A percentile compares a stretch with the other conserved stretches of the same genome.
phyloP scores from a whole-genome alignment of 2,329 filamentous ascomycete genomes.

The Eutypella sp. region DNA sequence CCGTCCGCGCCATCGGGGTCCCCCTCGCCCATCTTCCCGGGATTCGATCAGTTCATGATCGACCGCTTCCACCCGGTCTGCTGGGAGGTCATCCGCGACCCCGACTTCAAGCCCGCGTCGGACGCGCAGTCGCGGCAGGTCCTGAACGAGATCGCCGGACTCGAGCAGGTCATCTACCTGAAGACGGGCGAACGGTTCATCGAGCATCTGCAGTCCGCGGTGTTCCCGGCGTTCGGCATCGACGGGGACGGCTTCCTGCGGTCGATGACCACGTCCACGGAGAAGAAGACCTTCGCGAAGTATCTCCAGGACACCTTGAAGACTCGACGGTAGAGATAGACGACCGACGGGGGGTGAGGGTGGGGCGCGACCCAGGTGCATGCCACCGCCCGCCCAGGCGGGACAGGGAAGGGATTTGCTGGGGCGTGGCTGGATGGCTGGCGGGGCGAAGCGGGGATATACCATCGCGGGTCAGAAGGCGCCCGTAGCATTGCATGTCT shows the following conservation, averaged over 20 bases:
- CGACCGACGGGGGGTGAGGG: too few species aligned
- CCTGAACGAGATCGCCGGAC: slow-evolving; percentile 75
- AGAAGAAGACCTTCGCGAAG: slow-evolving; percentile 57
- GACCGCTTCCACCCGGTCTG: slow-evolving; percentile 81
- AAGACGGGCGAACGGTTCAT: slow-evolving; percentile 85
- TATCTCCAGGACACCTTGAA: slow-evolving; percentile 59
- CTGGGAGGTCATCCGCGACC: slow-evolving; percentile 80
- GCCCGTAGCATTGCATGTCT: too few species aligned
- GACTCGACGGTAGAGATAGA: slow-evolving; percentile 29
- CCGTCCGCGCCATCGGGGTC: slow-evolving; percentile 45
- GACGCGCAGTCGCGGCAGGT: slow-evolving; percentile 89
- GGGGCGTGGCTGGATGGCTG: too few species aligned
- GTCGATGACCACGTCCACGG: slow-evolving; percentile 52
- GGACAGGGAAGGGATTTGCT: too few species aligned
- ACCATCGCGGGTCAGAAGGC: too few species aligned
- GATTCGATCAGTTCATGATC: slow-evolving; percentile 89
- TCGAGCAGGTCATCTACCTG: slow-evolving; percentile 85
- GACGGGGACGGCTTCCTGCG: slow-evolving; percentile 56
- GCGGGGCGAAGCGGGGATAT: too few species aligned
- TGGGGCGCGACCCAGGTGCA: too few species aligned
- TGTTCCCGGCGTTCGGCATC: slow-evolving; percentile 62
- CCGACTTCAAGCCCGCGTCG: slow-evolving; percentile 69
- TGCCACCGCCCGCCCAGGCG: too few species aligned
- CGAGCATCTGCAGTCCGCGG: slow-evolving; percentile 56
- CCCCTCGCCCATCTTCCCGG: slow-evolving; percentile 62